Conservation (phyloP, 2,329 filamentous ascomycete genomes). For the Aureobasidium sp. region DNA sequence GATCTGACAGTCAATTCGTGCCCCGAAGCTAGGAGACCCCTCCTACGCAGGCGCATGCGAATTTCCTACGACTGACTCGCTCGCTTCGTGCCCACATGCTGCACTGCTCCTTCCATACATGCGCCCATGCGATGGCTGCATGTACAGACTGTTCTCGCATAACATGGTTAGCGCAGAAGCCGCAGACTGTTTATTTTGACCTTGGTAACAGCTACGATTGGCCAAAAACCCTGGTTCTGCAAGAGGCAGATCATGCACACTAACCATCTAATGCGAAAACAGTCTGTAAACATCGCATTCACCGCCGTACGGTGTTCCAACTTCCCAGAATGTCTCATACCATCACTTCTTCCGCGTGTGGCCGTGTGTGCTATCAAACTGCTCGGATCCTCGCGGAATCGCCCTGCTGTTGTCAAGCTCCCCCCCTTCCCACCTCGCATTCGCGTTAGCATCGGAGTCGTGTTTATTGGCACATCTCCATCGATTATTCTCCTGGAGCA, state of each 20-base stretch:
- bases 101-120: neutral
- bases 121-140: neutral
- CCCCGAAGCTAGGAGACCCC: neutral
- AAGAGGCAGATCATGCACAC: no score
- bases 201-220: no score
- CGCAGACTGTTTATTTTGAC: no score
- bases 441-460: neutral
- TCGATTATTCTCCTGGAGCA: neutral
- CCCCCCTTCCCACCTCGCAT: neutral
- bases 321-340: neutral
- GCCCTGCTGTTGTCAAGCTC: neutral
- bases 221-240: no score
- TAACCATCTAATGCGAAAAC: no score
- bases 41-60: neutral
- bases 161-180: no score
- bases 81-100: neutral
- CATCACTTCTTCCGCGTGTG: neutral
- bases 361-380: neutral
- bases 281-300: neutral
- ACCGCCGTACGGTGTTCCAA: neutral
- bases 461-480: neutral
- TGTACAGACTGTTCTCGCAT: neutral
- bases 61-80: neutral
- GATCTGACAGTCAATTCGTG: neutral
- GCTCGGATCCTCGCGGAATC: neutral